Evolutionary conservation across 2,329 filamentous ascomycete genomes (phyloP).

Genomic region (Alternaria arbusti): DNA sequence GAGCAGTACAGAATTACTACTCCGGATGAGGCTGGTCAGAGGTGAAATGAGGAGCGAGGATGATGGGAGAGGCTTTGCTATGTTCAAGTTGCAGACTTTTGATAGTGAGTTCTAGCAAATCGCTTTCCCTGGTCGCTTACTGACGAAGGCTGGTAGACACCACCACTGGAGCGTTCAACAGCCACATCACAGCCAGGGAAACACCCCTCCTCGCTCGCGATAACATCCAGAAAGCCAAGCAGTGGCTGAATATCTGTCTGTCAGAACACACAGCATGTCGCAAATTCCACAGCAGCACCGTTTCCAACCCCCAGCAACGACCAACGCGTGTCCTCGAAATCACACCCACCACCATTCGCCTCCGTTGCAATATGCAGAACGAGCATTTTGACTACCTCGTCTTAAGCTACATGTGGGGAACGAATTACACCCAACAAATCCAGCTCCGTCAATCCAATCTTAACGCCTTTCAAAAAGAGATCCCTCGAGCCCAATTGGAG

Average conservation of each 20-base stretch:
- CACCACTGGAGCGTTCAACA: not conserved
- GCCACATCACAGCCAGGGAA: not conserved
- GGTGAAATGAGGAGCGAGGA: not conserved
- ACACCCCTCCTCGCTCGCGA: not conserved
- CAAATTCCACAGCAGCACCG: slow-evolving; percentile 3
- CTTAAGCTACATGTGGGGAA: slow-evolving; percentile 21
- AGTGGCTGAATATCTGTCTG: slow-evolving; percentile 9
- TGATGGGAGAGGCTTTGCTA: not conserved
- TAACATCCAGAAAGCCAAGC: slow-evolving; percentile 5
- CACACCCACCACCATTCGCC: not conserved
- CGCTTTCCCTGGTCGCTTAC: not conserved
- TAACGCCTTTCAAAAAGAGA: not conserved
- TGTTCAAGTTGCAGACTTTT: not conserved
- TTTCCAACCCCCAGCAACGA: not conserved
- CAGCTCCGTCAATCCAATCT: not conserved
- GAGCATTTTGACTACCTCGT: slow-evolving; percentile 9
- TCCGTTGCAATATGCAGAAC: slow-evolving; percentile 9
- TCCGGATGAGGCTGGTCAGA: not conserved
- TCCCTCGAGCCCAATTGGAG: not conserved
- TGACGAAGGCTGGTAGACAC: not conserved
- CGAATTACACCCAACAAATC: not conserved
- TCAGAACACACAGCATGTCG: slow-evolving; percentile 2
- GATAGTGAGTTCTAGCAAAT: not conserved
- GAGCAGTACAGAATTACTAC: not conserved
- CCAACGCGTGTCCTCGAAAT: slow-evolving; percentile 14